Evolutionary conservation across 2,329 filamentous ascomycete species (phyloP).

Genomic region (Pyricularia sp.): DNA sequence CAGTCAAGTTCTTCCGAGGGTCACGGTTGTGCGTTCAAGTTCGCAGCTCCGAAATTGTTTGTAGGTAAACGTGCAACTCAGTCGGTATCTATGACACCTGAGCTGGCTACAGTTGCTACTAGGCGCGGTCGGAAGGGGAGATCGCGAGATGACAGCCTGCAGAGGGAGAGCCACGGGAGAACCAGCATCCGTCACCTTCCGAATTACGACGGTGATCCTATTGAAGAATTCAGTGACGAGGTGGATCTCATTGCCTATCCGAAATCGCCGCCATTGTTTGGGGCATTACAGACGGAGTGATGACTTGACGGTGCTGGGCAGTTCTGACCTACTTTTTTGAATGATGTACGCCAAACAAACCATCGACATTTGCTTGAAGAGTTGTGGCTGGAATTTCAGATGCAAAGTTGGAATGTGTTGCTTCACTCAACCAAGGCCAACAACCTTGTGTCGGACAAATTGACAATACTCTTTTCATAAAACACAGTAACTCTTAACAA

Average conservation of each 20-base stretch:
- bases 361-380: not conserved
- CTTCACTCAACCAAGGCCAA: not conserved
- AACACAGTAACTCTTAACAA: not conserved
- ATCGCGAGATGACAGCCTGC: not conserved
- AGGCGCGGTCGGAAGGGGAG: constrained; percentile 10
- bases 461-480: not conserved
- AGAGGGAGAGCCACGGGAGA: not conserved
- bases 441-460: not conserved
- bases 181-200: constrained; percentile 19
- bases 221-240: constrained; percentile 18
- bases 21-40: constrained; percentile 13
- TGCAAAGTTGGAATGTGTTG: not conserved
- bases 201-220: constrained; percentile 19
- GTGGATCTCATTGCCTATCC: constrained; percentile 1
- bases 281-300: constrained; percentile 15
- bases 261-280: constrained; percentile 14
- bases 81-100: not conserved
- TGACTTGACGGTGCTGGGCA: not conserved
- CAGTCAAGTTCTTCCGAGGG: constrained; percentile 6
- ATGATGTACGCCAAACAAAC: not conserved
- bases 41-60: constrained; percentile 18
- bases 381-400: not conserved
- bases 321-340: not conserved
- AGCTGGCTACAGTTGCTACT: not conserved
- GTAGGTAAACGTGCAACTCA: constrained; percentile 15